These are phyloP conservation scores for Colletotrichum gloeosporioides DNA, from an alignment of 2,329 filamentous ascomycete species.

Conservation along the genomic window DNA sequence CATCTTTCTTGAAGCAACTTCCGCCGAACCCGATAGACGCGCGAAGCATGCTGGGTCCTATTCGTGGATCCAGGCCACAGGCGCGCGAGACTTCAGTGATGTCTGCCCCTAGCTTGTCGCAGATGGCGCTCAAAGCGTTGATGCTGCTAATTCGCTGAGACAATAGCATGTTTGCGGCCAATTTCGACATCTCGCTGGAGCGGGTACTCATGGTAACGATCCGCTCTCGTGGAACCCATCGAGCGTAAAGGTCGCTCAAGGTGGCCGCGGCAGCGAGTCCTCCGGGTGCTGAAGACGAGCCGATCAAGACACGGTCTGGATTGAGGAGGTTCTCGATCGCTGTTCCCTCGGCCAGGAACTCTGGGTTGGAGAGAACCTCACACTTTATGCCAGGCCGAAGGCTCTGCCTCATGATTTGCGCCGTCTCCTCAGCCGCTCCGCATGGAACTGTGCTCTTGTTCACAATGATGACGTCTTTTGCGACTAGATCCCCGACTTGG, in stretches of 20 bases:
- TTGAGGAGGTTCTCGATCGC: conserved; percentile 73
- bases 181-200: conserved; percentile 80
- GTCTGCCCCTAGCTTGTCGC: conserved; percentile 76
- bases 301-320: conserved; percentile 78
- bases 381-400: conserved; percentile 69
- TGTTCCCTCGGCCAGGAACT: conserved; percentile 80
- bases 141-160: conserved; percentile 83
- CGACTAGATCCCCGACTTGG: conserved; percentile 70
- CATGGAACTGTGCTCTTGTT: conserved; percentile 85
- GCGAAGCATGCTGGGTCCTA: conserved; percentile 75
- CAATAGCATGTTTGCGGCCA: conserved; percentile 80
- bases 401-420: conserved; percentile 72
- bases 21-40: conserved; percentile 80
- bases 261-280: conserved; percentile 67
- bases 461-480: conserved; percentile 73
- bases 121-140: conserved; percentile 80
- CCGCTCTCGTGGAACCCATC: conserved; percentile 71
- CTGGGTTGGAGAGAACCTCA: conserved; percentile 80
- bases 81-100: conserved; percentile 72
- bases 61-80: conserved; percentile 72
- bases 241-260: conserved; percentile 70
- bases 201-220: conserved; percentile 77
- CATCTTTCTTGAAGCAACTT: conserved; percentile 83
- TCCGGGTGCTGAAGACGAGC: conserved; percentile 63
- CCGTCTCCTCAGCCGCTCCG: conserved; percentile 54